Evolutionary conservation across 345 rosid genomes (phyloP), one percentile per base, ranked within the genome.

Genomic region (Viola odorata): DNA sequence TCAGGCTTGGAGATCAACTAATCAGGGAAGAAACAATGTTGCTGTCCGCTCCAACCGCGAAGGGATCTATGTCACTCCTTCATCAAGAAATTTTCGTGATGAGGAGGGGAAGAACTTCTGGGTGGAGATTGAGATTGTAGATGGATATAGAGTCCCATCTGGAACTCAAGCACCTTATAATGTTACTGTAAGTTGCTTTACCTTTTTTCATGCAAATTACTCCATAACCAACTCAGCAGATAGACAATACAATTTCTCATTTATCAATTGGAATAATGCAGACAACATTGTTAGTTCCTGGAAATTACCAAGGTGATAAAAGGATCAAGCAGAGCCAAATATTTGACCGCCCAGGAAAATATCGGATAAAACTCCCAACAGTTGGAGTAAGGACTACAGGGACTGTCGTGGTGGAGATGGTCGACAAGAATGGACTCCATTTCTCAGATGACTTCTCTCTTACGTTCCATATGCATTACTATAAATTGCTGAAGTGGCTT

Each of bases 41-140:
- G 99, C 91, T 39, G 66, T 63, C 65, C 86, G 84, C 8, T 70
- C 80, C 64, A 81, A 82, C 57, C 96, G 91, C 47, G 84, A 91
- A 82, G 99, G 97, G 41, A 66, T 94, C 58, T 85, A 80, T 58
- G 79, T 91, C 48, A 85, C 92, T 49, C 89, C 80, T 74, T 78
- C 98, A 41, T 86, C 97, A 15, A 85, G 99, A 95, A 75, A 84
- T 57, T 95, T 86, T 80, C 98, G 91, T 7, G 99, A 95, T 57
- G 99, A 95, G 76, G 99, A 95, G 82, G 99, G 99, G 72, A 91
- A 87, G 85, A 82, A 45, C 81, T 91, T 91, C 74, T 94, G 97
- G 98, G 82, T 88, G 68, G 99, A 95, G 81, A 75, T 95, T 61
- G 98, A 95, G 77, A 91, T 95, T 63, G 87, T 91, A 32, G 98